Evolutionary conservation across 2,329 filamentous ascomycete genomes (phyloP), one percentile per base, ranked within the genome.

Genomic region (Fusarium torreyae): DNA sequence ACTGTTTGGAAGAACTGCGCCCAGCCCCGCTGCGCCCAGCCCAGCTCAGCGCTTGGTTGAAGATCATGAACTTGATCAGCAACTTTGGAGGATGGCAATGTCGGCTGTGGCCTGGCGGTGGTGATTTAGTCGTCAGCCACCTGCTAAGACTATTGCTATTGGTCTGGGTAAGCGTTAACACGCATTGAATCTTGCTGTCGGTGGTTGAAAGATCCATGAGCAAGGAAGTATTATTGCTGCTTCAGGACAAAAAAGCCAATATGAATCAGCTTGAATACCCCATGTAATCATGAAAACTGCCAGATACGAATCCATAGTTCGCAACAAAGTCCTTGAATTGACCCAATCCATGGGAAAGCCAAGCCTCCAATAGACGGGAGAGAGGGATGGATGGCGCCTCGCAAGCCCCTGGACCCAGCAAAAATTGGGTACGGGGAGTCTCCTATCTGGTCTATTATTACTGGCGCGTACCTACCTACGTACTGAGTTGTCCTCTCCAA

Each of bases 401-500:
- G 42, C 50, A 66, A 56, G 64, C 71, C 72, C 71, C 66, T 74
- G 72, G 59, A 65, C 53, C 55, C 55, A 66, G 48, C 49, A 68
- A 68, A 71, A 73, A 68, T 65, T 52, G 62, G 61, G 45, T 62
- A 69, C 66, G 57, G 54, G 66, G 62, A 51, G 61, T 51, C 66
- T 44, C 62, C 65, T 61, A 68, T 70, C 66, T 57, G 48, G 34
- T 57, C 44, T 71, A 68, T 70, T 66, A 61, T 55, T 64, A 63
- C 66, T 63, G 44, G 45, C 44, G 39, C 54, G 45, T 57, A 61
- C 14, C 34, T 15, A 40, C 45, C 39, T 63, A 38, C 42, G 36
- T 57, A 63, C 69, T 74, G 69, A 71, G 64, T 63, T 74, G 71
- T 74, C 69, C 71, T 74, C 69, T 74, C 56, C 46, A 36, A 64